These are phyloP conservation scores for Cucurbitaria berberidis DNA, from an alignment of 2,329 filamentous ascomycete genomes.

Conservation along the genomic window DNA sequence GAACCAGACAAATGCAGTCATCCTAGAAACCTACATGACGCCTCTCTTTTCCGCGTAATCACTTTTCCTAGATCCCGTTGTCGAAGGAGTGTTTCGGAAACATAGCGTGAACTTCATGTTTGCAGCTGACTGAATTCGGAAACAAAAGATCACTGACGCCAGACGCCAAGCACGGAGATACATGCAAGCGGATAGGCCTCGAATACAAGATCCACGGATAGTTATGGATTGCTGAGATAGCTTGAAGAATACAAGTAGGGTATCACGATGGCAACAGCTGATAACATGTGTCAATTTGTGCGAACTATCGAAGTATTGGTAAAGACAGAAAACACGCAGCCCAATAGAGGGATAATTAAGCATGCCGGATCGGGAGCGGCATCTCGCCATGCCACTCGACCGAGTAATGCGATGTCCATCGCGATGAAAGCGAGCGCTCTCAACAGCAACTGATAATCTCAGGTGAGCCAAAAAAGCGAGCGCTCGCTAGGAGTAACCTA, in stretches of 20 bases:
- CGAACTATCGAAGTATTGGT: slow-evolving; percentile 5
- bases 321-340: slow-evolving; percentile 5
- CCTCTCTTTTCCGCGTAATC: background rate
- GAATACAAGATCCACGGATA: background rate
- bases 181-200: background rate
- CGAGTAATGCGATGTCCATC: background rate
- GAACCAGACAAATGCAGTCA: background rate
- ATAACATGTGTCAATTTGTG: slow-evolving; percentile 5
- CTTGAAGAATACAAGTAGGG: no score
- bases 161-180: background rate
- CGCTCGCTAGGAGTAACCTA: slow-evolving; percentile 2
- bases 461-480: background rate
- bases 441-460: background rate
- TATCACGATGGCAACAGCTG: no score
- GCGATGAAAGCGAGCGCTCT: background rate
- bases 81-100: background rate
- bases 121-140: background rate
- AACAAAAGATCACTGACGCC: no score
- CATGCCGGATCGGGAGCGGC: slow-evolving; percentile 11
- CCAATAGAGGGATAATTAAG: no score
- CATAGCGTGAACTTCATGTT: background rate
- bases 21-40: background rate
- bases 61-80: background rate
- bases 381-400: slow-evolving; percentile 8
- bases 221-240: no score